Evolutionary conservation across 2,329 filamentous ascomycete species (phyloP).

Genomic region (Hypoxylon sp.): DNA sequence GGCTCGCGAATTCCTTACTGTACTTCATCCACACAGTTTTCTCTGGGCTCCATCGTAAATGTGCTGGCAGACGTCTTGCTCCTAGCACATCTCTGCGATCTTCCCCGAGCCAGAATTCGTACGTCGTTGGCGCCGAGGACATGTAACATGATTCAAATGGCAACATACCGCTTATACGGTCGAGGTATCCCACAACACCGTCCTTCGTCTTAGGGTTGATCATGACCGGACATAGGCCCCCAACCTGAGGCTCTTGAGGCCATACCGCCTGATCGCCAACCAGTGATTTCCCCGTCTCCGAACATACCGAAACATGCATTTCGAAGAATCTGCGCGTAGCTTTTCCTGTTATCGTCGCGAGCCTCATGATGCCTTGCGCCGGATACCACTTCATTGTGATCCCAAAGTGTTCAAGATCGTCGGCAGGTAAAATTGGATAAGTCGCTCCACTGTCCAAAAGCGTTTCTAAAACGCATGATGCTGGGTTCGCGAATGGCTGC

Average conservation of each 20-base stretch:
- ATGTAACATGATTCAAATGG: slow-evolving; percentile 59
- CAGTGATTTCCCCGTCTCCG: slow-evolving; percentile 42
- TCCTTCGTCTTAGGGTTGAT: slow-evolving; percentile 23
- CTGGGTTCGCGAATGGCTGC: background rate
- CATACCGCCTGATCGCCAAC: slow-evolving; percentile 47
- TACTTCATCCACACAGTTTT: slow-evolving; percentile 42
- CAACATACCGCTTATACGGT: slow-evolving; percentile 57
- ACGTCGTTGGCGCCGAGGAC: slow-evolving; percentile 55
- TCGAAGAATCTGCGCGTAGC: slow-evolving; percentile 51
- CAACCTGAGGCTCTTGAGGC: slow-evolving; percentile 46
- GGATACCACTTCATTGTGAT: slow-evolving; percentile 54
- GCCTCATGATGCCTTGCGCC: slow-evolving; percentile 51
- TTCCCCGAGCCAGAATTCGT: slow-evolving; percentile 57
- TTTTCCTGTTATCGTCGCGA: slow-evolving; percentile 41
- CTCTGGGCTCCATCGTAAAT: slow-evolving; percentile 47
- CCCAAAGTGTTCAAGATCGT: slow-evolving; percentile 54
- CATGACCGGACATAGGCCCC: slow-evolving; percentile 51
- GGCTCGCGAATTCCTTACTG: slow-evolving; percentile 36
- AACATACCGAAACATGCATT: slow-evolving; percentile 52
- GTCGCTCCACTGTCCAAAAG: slow-evolving; percentile 61
- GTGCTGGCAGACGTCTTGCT: slow-evolving; percentile 55
- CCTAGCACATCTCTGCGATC: slow-evolving; percentile 60
- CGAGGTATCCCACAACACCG: slow-evolving; percentile 11
- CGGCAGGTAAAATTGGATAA: slow-evolving; percentile 53
- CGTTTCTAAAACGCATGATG: slow-evolving; percentile 48